Percentiles rank a stretch among this genome's conserved stretches.
These are phyloP conservation scores for Fusarium nisikadoi DNA, from an alignment of 2,329 filamentous ascomycete species.

Conservation along the genomic window DNA sequence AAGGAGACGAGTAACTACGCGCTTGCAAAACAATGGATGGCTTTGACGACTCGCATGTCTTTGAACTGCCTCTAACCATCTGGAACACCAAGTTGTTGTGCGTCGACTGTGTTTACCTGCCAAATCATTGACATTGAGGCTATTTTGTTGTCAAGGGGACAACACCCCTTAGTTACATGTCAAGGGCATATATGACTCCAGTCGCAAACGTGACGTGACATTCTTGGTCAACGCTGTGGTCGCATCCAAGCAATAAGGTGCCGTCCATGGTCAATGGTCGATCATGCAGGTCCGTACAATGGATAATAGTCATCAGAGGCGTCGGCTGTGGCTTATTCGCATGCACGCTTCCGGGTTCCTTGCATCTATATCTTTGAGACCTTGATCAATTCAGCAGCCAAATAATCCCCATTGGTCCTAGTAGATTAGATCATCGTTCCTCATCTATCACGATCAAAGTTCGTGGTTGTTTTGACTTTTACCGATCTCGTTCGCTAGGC, in stretches of 20 bases:
- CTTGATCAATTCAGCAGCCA: slow-evolving; percentile 5
- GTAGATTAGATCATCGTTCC: neutral
- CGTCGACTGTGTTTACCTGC: slow-evolving; percentile 12
- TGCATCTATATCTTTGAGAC: slow-evolving; percentile 13
- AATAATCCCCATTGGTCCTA: slow-evolving; percentile 10
- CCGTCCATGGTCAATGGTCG: slow-evolving; percentile 1
- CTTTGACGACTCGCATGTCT: slow-evolving; percentile 1
- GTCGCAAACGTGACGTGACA: slow-evolving; percentile 5
- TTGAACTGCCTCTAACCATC: neutral
- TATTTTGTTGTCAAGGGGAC: slow-evolving; percentile 31
- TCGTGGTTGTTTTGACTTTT: slow-evolving; percentile 19
- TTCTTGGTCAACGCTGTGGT: slow-evolving; percentile 14
- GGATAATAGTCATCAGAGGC: slow-evolving; percentile 12
- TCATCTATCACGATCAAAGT: neutral
- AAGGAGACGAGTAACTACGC: slow-evolving; percentile 9
- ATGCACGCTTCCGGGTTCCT: slow-evolving; percentile 37
- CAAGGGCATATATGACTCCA: neutral
- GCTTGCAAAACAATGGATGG: slow-evolving; percentile 20
- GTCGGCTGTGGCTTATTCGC: slow-evolving; percentile 34
- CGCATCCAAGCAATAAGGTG: neutral
- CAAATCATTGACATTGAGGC: neutral
- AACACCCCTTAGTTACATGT: neutral
- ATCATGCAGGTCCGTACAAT: slow-evolving; percentile 3
- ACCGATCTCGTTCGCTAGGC: slow-evolving; percentile 19
- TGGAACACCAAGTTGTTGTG: slow-evolving; percentile 9